Evolutionary conservation across 2,329 filamentous ascomycete genomes (phyloP).

Genomic region (Colletotrichum lindemuthianum): DNA sequence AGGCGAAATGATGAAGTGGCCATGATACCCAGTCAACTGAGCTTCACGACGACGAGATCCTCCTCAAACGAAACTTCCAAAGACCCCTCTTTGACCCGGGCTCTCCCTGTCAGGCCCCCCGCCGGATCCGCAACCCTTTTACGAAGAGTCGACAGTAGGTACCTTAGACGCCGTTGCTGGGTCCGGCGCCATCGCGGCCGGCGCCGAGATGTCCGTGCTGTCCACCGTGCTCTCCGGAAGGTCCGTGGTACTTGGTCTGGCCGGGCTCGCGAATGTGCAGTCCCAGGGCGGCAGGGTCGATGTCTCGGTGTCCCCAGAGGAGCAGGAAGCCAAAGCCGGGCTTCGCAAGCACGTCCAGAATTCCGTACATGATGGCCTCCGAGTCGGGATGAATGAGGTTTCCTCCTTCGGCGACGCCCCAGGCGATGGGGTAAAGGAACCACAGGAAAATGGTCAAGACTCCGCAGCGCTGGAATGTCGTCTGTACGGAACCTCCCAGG

Average conservation of each 20-base stretch:
- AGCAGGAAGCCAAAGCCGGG: slow-evolving; percentile 70
- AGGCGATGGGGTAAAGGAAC: slow-evolving; percentile 73
- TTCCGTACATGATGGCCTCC: slow-evolving; percentile 75
- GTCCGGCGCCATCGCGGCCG: background rate
- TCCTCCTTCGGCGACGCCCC: slow-evolving; percentile 71
- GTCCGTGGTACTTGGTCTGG: slow-evolving; percentile 1
- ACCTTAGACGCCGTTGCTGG: background rate
- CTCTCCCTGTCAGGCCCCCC: too few species aligned
- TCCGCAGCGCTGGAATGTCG: slow-evolving; percentile 66
- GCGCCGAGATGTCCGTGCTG: slow-evolving; percentile 24
- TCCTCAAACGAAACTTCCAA: too few species aligned
- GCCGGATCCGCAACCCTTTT: too few species aligned
- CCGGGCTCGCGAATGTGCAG: slow-evolving; percentile 49
- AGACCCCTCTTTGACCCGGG: too few species aligned
- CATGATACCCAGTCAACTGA: too few species aligned
- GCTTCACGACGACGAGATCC: too few species aligned
- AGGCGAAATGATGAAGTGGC: too few species aligned
- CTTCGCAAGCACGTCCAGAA: slow-evolving; percentile 73
- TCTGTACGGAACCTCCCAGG: slow-evolving; percentile 63
- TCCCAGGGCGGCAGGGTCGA: slow-evolving; percentile 66
- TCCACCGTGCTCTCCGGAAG: slow-evolving; percentile 22
- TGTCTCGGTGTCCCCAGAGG: slow-evolving; percentile 70
- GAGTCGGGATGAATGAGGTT: slow-evolving; percentile 73
- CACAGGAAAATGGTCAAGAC: slow-evolving; percentile 68
- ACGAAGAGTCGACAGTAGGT: background rate